Evolutionary conservation across 1,139 yeast species (phyloP).

Genomic region (Ogataea hybrid): DNA sequence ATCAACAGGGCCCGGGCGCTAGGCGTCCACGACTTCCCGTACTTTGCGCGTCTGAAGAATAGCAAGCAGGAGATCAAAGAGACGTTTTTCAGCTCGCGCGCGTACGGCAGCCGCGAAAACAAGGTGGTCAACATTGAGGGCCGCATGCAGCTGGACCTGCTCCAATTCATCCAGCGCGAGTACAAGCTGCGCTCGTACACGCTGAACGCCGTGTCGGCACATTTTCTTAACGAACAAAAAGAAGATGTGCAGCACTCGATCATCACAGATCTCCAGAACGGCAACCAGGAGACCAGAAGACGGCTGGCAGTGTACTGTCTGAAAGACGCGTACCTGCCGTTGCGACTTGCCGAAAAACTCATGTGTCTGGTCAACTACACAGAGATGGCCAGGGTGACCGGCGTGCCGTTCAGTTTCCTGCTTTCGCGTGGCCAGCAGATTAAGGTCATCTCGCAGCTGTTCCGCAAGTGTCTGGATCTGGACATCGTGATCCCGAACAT

Average conservation of each 20-base stretch:
- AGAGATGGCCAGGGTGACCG: conserved; percentile 99
- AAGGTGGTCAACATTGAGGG: conserved; percentile 94
- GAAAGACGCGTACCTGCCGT: conserved; percentile 91
- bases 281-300: conserved; percentile 87
- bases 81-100: conserved; percentile 86
- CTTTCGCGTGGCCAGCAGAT: conserved; percentile 95
- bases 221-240: conserved; percentile 91
- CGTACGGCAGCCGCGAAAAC: conserved; percentile 94
- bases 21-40: conserved; percentile 69
- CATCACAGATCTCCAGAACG: conserved; percentile 91
- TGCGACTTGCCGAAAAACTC: conserved; percentile 81
- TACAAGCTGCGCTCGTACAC: conserved; percentile 94
- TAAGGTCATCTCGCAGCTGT: conserved; percentile 92
- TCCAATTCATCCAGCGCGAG: conserved; percentile 93
- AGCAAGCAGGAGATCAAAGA: conserved; percentile 78
- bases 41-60: conserved; percentile 70
- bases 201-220: conserved; percentile 91
- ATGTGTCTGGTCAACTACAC: conserved; percentile 98
- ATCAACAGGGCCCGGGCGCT: conserved; percentile 83
- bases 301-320: conserved; percentile 95
- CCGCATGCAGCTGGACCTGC: conserved; percentile 88
- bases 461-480: conserved; percentile 83
- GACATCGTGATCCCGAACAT: conserved; percentile 89
- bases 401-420: conserved; percentile 92
- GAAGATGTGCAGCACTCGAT: conserved; percentile 98